Evolutionary conservation across 768 basidiomycete genomes (phyloP).

Genomic region (Naganishia antarctica): DNA sequence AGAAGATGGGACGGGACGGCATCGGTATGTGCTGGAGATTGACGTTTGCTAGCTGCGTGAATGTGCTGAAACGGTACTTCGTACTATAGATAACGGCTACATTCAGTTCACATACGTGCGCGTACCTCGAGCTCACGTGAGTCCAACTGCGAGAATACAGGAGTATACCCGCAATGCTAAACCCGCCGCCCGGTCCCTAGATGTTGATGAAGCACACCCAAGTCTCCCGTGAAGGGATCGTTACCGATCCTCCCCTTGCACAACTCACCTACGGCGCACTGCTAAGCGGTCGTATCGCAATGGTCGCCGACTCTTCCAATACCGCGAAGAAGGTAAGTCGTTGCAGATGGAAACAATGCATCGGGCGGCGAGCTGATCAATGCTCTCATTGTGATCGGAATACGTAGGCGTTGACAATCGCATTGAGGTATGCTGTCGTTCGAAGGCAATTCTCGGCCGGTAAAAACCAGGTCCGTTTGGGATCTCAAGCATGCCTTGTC

Average conservation of each 20-base stretch:
- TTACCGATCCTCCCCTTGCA: conserved; percentile 51
- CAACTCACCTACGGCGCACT: conserved; percentile 53
- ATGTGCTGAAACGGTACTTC: neutral
- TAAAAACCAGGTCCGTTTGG: conserved; percentile 41
- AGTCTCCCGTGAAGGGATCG: conserved; percentile 49
- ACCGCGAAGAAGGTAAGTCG: conserved; percentile 50
- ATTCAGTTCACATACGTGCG: conserved; percentile 52
- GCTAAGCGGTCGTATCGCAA: conserved; percentile 49
- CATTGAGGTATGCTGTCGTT: conserved; percentile 52
- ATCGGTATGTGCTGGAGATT: conserved; percentile 36
- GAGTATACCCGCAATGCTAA: neutral
- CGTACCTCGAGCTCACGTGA: conserved; percentile 48
- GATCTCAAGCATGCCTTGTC: neutral
- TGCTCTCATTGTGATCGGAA: neutral
- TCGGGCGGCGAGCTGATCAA: neutral
- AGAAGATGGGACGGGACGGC: conserved; percentile 53
- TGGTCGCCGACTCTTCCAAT: conserved; percentile 50
- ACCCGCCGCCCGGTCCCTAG: conserved; percentile 1
- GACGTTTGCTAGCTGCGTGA: neutral
- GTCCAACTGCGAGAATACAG: neutral
- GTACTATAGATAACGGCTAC: conserved; percentile 45
- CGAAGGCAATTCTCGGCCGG: conserved; percentile 51
- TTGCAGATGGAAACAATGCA: too few species aligned
- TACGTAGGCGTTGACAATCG: conserved; percentile 50
- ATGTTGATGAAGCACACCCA: conserved; percentile 55